Percentiles rank a stretch among this genome's conserved stretches.
Conservation (phyloP, 371 early-diverging fungal species). For the Circinella umbellata region DNA sequence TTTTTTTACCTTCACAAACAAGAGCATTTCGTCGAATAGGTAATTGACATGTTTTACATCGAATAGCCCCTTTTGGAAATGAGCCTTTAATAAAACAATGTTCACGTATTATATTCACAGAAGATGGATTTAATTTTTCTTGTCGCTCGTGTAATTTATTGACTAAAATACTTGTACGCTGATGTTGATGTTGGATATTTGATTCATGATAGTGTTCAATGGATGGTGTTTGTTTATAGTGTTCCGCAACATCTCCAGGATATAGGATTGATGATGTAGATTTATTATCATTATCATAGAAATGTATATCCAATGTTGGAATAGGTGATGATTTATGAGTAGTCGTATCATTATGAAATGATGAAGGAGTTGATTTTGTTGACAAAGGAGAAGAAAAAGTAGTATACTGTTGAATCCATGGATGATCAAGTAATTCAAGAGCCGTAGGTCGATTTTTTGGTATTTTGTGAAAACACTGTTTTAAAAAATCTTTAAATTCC, state of each 20-base stretch:
- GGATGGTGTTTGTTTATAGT: too few relatives aligned
- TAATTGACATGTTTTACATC: constrained; percentile 44
- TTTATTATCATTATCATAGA: constrained; percentile 3
- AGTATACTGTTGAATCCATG: constrained; percentile 59
- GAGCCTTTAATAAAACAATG: constrained; percentile 50
- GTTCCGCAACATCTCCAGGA: too few relatives aligned
- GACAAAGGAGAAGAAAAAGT: not conserved
- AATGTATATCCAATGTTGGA: too few relatives aligned
- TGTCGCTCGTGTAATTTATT: constrained; percentile 29
- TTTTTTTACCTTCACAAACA: constrained; percentile 42
- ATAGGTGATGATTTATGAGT: too few relatives aligned
- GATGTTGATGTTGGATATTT: too few relatives aligned
- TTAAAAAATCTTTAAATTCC: constrained; percentile 73
- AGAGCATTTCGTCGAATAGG: constrained; percentile 43
- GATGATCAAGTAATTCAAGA: constrained; percentile 63
- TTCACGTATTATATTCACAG: constrained; percentile 5
- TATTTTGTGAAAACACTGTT: constrained; percentile 76
- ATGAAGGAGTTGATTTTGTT: constrained; percentile 1
- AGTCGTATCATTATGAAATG: too few relatives aligned
- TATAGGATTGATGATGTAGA: constrained; percentile 1
- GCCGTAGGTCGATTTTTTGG: constrained; percentile 72
- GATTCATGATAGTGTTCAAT: too few relatives aligned
- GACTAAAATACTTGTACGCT: constrained; percentile 17
- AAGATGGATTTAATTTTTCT: constrained; percentile 5
- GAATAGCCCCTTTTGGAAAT: constrained; percentile 47